Evolutionary conservation across 2,329 filamentous ascomycete genomes (phyloP).

Genomic region (Chaetomiaceae sp.): DNA sequence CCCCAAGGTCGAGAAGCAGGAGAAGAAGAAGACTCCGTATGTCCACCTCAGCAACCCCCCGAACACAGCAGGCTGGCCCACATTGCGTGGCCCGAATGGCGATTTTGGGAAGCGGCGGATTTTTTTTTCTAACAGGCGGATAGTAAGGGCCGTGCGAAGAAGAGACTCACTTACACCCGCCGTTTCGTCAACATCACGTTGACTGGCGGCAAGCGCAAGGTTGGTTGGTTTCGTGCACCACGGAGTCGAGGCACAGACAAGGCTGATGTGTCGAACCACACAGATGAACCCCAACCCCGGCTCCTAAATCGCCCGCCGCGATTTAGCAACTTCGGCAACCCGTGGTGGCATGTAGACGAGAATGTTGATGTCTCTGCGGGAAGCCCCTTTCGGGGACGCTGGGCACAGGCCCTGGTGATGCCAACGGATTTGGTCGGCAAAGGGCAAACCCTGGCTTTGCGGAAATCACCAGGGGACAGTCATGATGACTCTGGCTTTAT

Average conservation of each 20-base stretch:
- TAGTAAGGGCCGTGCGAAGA: constrained; percentile 88
- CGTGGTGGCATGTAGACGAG: constrained; percentile 4
- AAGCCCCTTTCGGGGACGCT: constrained; percentile 9
- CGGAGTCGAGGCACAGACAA: background rate
- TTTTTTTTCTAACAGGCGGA: constrained; percentile 17
- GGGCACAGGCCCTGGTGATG: constrained; percentile 15
- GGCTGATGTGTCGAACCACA: constrained; percentile 2
- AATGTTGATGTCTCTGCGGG: constrained; percentile 12
- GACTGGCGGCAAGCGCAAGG: constrained; percentile 97
- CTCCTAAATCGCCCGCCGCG: constrained; percentile 20
- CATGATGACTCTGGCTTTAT: constrained; percentile 17
- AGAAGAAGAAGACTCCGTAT: constrained; percentile 30
- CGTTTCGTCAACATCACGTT: constrained; percentile 98
- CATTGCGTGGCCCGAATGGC: background rate
- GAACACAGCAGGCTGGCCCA: background rate
- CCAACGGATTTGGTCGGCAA: constrained; percentile 4
- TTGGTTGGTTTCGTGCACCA: constrained; percentile 38
- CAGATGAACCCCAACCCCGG: constrained; percentile 31
- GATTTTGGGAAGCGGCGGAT: background rate
- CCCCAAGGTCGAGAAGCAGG: constrained; percentile 54
- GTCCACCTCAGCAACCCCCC: constrained; percentile 11
- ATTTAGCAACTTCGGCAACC: constrained; percentile 10
- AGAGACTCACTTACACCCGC: constrained; percentile 93
- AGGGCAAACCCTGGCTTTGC: constrained; percentile 5
- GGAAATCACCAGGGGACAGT: constrained; percentile 10